phyloP scores from a whole-genome alignment of 257 asterid species.

The Osmanthus fragrans region DNA sequence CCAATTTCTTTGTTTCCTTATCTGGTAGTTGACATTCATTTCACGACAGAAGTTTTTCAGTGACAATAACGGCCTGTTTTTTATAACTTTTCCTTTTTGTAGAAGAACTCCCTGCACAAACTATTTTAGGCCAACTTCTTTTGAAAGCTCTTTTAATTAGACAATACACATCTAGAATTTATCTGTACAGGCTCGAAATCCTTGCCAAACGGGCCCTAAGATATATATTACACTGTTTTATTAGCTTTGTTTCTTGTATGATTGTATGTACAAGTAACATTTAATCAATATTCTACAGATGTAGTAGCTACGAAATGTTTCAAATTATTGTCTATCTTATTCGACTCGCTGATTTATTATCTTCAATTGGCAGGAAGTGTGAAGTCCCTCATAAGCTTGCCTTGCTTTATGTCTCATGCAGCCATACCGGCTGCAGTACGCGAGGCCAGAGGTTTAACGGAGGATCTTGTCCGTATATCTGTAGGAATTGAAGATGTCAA shows the following conservation, averaged over 20 bases:
- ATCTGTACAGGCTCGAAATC: too few species aligned
- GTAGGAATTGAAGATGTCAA: slow-evolving; percentile 78
- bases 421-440: slow-evolving; percentile 70
- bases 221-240: too few species aligned
- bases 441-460: slow-evolving; percentile 68
- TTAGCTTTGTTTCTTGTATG: too few species aligned
- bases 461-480: slow-evolving; percentile 78
- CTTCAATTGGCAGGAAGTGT: slow-evolving; percentile 57
- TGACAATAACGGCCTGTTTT: neutral
- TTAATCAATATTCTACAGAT: too few species aligned
- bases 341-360: neutral
- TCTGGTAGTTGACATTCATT: neutral
- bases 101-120: too few species aligned
- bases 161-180: too few species aligned
- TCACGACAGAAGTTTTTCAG: neutral
- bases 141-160: too few species aligned
- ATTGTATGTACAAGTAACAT: too few species aligned
- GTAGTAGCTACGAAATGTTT: neutral
- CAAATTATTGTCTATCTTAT: neutral
- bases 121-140: too few species aligned
- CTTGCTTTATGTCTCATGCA: slow-evolving; percentile 84
- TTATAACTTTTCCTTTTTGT: too few species aligned
- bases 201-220: too few species aligned
- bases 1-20: neutral
- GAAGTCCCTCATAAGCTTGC: slow-evolving; percentile 84